Conservation (phyloP, 2,329 filamentous ascomycete genomes). For the Nectriaceae sp. region DNA sequence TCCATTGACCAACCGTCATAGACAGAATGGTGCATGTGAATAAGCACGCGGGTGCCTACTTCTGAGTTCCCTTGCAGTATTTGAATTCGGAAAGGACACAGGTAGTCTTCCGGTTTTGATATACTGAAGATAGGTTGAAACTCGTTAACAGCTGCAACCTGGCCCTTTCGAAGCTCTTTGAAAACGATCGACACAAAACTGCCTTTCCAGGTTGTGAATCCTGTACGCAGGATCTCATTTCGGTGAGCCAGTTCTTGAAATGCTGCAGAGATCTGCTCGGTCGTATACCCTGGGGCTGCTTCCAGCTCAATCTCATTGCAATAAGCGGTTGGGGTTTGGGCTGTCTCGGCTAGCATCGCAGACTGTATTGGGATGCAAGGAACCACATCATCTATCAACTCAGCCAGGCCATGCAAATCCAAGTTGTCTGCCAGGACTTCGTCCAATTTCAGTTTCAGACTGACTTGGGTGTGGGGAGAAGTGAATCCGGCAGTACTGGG, state of each 20-base stretch:
- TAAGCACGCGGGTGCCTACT: constrained; percentile 34
- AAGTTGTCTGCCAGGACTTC: constrained; percentile 19
- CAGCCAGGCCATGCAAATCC: constrained; percentile 14
- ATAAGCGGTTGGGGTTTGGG: constrained; percentile 61
- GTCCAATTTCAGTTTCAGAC: constrained; percentile 19
- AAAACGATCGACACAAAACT: constrained; percentile 57
- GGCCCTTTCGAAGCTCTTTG: constrained; percentile 45
- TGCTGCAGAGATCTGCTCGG: constrained; percentile 46
- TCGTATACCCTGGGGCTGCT: constrained; percentile 41
- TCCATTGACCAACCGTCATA: constrained; percentile 96
- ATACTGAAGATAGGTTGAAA: constrained; percentile 42
- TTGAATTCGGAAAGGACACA: constrained; percentile 65
- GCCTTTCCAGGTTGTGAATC: constrained; percentile 61
- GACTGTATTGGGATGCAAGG: constrained; percentile 74
- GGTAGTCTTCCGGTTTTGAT: constrained; percentile 38
- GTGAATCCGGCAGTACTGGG: not conserved
- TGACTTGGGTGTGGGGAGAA: constrained; percentile 5
- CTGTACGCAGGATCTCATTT: constrained; percentile 73
- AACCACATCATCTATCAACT: constrained; percentile 44
- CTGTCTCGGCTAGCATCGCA: constrained; percentile 79
- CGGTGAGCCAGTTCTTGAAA: constrained; percentile 49
- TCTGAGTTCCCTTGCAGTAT: constrained; percentile 35
- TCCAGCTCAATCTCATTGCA: constrained; percentile 75
- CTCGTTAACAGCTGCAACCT: constrained; percentile 44
- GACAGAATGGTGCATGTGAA: constrained; percentile 77